Evolutionary conservation across 2,329 filamentous ascomycete species (phyloP).

Genomic region (Monascus ruber): DNA sequence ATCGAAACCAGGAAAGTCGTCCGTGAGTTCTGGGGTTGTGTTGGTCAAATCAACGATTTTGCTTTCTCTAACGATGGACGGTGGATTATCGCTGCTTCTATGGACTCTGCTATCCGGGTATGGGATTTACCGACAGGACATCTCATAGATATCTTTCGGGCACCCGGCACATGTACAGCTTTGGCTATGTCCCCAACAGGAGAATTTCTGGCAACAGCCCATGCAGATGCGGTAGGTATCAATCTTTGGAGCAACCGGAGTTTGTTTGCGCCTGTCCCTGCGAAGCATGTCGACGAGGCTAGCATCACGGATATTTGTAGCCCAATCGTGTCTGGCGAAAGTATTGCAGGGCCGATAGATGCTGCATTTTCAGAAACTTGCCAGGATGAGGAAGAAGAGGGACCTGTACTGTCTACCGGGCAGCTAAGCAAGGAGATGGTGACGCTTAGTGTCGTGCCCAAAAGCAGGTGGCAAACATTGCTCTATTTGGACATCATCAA

Average conservation of each 20-base stretch:
- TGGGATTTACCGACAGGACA: slow-evolving; percentile 97
- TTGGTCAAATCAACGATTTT: slow-evolving; percentile 63
- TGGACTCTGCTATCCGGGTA: slow-evolving; percentile 67
- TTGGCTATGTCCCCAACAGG: slow-evolving; percentile 81
- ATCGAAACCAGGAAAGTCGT: slow-evolving; percentile 83
- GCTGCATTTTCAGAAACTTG: slow-evolving; percentile 56
- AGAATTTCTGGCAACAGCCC: slow-evolving; percentile 85
- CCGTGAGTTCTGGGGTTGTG: slow-evolving; percentile 80
- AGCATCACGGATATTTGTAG: slow-evolving; percentile 55
- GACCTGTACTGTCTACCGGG: slow-evolving; percentile 50
- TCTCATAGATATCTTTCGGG: slow-evolving; percentile 79
- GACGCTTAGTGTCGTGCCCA: slow-evolving; percentile 80
- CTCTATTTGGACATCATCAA: slow-evolving; percentile 83
- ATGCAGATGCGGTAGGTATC: slow-evolving; percentile 74
- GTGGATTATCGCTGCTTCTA: slow-evolving; percentile 83
- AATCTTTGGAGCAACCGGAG: slow-evolving; percentile 92
- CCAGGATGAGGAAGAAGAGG: slow-evolving; percentile 36
- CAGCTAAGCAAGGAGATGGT: slow-evolving; percentile 75
- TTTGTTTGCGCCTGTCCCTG: slow-evolving; percentile 79
- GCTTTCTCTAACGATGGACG: slow-evolving; percentile 86
- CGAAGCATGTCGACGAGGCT: slow-evolving; percentile 68
- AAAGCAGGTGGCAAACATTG: slow-evolving; percentile 86
- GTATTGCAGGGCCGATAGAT: slow-evolving; percentile 62
- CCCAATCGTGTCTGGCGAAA: slow-evolving; percentile 74
- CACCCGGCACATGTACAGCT: slow-evolving; percentile 67